These are phyloP conservation scores for Kuraishia ogatae DNA, from an alignment of 805 yeast species.

Conservation along the genomic window DNA sequence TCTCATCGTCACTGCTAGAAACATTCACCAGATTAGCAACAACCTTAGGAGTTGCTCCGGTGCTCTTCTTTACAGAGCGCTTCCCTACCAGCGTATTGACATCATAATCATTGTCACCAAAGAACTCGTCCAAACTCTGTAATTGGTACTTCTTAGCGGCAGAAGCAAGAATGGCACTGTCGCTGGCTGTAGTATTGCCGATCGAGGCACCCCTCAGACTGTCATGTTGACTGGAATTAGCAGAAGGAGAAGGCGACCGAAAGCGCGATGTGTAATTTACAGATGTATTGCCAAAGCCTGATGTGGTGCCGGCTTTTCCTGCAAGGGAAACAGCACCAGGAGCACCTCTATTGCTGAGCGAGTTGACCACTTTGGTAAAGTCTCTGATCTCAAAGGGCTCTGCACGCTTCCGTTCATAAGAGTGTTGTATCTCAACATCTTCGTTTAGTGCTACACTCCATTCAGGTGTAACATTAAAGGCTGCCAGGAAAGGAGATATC, in stretches of 20 bases:
- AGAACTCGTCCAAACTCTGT: constrained; percentile 84
- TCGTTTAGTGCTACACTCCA: background rate
- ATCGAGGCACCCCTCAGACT: background rate
- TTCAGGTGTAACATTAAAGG: background rate
- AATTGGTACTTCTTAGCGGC: constrained; percentile 39
- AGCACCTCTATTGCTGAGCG: constrained; percentile 5
- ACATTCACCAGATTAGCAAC: background rate
- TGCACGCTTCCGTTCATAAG: constrained; percentile 17
- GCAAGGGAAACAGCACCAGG: background rate
- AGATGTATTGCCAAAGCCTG: background rate
- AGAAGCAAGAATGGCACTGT: background rate
- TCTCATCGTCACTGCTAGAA: constrained; percentile 12
- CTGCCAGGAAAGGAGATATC: background rate
- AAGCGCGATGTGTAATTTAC: background rate
- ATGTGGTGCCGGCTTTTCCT: background rate
- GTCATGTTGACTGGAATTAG: background rate
- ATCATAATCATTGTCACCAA: constrained; percentile 33
- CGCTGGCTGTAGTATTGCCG: background rate
- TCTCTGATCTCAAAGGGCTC: constrained; percentile 30
- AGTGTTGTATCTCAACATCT: constrained; percentile 12
- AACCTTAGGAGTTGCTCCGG: background rate
- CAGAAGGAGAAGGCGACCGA: background rate
- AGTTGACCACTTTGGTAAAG: constrained; percentile 22
- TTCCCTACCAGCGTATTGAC: constrained; percentile 10
- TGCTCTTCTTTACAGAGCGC: background rate